Base-by-base conservation (phyloP, 2,329 filamentous ascomycete genomes). In the Fusarium protoensiforme region DNA sequence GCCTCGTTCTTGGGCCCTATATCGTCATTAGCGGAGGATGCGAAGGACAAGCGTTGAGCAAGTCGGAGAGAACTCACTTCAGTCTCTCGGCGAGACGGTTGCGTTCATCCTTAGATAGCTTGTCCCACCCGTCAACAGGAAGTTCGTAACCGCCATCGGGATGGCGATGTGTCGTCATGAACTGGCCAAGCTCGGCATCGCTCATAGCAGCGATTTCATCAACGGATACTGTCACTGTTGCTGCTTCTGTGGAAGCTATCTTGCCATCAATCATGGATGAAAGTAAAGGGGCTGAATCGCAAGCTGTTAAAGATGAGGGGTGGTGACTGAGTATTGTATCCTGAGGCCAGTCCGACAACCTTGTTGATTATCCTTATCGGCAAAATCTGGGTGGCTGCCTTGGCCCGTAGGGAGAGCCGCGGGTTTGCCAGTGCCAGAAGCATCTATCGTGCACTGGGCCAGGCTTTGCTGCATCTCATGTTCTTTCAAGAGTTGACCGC, bases 101-200 rank as follows among this genome's bases (percentile, higher is more conserved):
- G 18, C 67, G 69, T 29, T 73, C 65, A 35, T 56, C 29, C 38
- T 62, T 65, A 7, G 75, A 69, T 13, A 78, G 61, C 53, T 51
- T 61, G 1, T 68, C 54, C 70, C 58, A 75, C 16, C 58, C 68
- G 29, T 69, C 58, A 41, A 76, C 31, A 11, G 67, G 62, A 29
- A 77, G 63, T 5, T 67, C 46, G 33, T 64, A 70, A 48, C 27
- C 20, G 29, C 74, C 74, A 59, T 73, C 24, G 9, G 61, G 60
- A 24, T 22, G 63, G 33, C 69, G 74, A 33, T 75, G 53, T 29
- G 64, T 61, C 48, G 36, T 33, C 35, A 78, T 74, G 53, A 76
- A 73, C 20, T 69, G 38, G 61, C 18, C 33, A 16, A 77, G 72
- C 46, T 77, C 51, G 24, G 51, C 65, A 63, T 78, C 67, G 63